Base-by-base conservation (phyloP, 2,329 filamentous ascomycete species). In the Kalaharituber pfeilii region DNA sequence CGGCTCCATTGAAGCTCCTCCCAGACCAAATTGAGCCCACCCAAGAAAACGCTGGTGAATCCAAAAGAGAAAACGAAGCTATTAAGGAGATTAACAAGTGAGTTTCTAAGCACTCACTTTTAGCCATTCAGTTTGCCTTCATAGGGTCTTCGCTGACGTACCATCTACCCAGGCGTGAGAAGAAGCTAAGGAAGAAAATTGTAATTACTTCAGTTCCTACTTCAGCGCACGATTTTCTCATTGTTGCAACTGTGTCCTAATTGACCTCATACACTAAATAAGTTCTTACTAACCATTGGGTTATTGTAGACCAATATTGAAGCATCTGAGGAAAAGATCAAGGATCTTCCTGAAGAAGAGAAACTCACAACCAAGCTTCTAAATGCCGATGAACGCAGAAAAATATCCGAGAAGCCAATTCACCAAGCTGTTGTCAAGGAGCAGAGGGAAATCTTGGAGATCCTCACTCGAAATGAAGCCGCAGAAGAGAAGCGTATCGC, bases 71-170 rank as follows among this genome's bases (percentile, higher is more conserved):
- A 67, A 87, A 78, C 65, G 74, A 80, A 36, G 87, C 89, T 70
- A 76, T 95, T 66, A 86, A 81, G 67, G 89, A 96, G 68, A 75
- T 96, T 50, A 80, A 89, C 66, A 95, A 94, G 88, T 94, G 72
- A 67, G 80, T 67, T 29, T 28, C 39, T 30, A 65, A n/a, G n/a
- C n/a, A 27, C 13, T 18, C 1, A 20, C 15, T 22, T 47, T 3
- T 20, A 15, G 24, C 42, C 15, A 22, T 9, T n/a, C 30, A 36
- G 9, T 36, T 42, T 28, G 1, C 44, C 26, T 27, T 53, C 30
- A 28, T 54, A 25, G 49, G 5, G 30, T 36, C 49, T 53, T 6
- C 47, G 53, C 22, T 47, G 54, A 44, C 47, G 60, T 63, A 57
- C 62, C 56, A 20, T 47, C 42, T 4, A 26, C 39, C 26, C 49